Conservation (phyloP, 768 basidiomycete species). For the Cystofilobasidium capitatum region DNA sequence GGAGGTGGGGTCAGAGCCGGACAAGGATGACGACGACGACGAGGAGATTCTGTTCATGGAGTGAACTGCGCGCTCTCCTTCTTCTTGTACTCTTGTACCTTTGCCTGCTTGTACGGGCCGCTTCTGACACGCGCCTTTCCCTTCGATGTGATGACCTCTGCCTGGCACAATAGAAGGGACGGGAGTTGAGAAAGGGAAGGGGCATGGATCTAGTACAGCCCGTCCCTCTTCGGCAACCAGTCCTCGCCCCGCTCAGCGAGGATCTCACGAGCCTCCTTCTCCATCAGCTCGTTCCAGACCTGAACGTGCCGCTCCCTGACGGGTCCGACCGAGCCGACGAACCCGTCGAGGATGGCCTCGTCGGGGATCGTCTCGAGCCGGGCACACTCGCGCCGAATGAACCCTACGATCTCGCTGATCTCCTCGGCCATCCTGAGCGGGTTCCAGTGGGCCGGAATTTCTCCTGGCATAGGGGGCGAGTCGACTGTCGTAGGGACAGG, state of each 20-base stretch:
- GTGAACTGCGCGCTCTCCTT: too few species aligned
- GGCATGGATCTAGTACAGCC: background rate
- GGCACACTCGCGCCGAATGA: conserved; percentile 19
- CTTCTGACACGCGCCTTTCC: too few species aligned
- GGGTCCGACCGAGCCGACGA: conserved; percentile 17
- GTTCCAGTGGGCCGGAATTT: conserved; percentile 23
- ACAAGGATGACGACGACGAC: too few species aligned
- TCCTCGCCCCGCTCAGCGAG: conserved; percentile 8
- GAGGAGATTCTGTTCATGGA: too few species aligned
- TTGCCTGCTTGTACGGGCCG: too few species aligned
- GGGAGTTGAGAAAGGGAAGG: too few species aligned
- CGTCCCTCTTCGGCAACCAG: conserved; percentile 8
- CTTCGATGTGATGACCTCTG: too few species aligned
- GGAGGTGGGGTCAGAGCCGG: too few species aligned
- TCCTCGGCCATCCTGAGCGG: conserved; percentile 14
- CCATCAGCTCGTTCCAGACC: conserved; percentile 21
- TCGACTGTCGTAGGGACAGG: conserved; percentile 19
- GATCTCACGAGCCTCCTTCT: conserved; percentile 5
- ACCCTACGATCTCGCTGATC: conserved; percentile 23
- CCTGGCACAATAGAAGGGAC: too few species aligned
- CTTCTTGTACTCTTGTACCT: too few species aligned
- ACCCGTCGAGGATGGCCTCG: conserved; percentile 11
- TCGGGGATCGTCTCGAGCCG: conserved; percentile 24
- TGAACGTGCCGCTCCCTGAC: conserved; percentile 16
- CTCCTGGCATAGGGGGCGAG: conserved; percentile 16